Conservation (phyloP, 2,329 filamentous ascomycete genomes). For the Fusarium sp. region DNA sequence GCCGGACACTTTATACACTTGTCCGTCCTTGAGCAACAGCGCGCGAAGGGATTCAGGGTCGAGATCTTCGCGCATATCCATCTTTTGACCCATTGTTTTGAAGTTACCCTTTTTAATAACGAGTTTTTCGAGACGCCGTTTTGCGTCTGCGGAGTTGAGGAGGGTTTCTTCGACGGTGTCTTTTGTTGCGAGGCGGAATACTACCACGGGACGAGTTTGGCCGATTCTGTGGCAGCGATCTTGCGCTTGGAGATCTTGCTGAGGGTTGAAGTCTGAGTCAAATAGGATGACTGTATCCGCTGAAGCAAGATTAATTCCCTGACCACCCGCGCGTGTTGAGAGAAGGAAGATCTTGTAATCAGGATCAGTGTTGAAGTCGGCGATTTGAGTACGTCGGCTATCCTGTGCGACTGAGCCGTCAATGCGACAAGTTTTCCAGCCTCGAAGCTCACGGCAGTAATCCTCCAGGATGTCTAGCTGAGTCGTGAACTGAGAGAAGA, state of each 20-base stretch:
- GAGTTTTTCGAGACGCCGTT: slow-evolving; percentile 90
- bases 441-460: slow-evolving; percentile 80
- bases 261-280: slow-evolving; percentile 91
- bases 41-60: slow-evolving; percentile 71
- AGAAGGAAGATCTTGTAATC: slow-evolving; percentile 83
- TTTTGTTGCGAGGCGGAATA: slow-evolving; percentile 93
- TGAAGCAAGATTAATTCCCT: slow-evolving; percentile 92
- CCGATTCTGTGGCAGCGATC: slow-evolving; percentile 96
- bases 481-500: slow-evolving; percentile 97
- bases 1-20: slow-evolving; percentile 68
- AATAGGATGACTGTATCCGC: slow-evolving; percentile 95
- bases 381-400: slow-evolving; percentile 76
- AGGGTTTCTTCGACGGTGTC: slow-evolving; percentile 92
- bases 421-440: slow-evolving; percentile 88
- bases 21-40: slow-evolving; percentile 77
- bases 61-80: slow-evolving; percentile 63
- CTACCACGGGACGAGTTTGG: slow-evolving; percentile 89
- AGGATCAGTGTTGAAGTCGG: slow-evolving; percentile 74
- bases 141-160: slow-evolving; percentile 88
- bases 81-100: slow-evolving; percentile 73
- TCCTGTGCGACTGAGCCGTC: slow-evolving; percentile 86
- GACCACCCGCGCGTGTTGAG: slow-evolving; percentile 90
- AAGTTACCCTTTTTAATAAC: slow-evolving; percentile 96
- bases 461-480: slow-evolving; percentile 91
- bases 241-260: slow-evolving; percentile 96